Conservation (phyloP, 495 filamentous ascomycete genomes). For the Hypoxylon fuscum region DNA sequence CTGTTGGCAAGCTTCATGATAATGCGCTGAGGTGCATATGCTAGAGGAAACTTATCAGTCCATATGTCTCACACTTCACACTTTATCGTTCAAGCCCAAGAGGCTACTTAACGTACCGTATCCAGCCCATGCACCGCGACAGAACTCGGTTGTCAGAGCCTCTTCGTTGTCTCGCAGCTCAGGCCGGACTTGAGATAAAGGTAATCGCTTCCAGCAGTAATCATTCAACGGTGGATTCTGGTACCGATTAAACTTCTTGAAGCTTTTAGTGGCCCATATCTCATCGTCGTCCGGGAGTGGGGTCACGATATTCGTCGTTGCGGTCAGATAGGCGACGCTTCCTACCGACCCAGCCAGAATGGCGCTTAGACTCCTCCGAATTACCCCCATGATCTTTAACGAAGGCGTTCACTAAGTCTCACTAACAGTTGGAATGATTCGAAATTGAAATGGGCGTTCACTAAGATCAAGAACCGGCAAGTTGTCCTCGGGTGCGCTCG, state of each 20-base stretch:
- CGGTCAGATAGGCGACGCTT: constrained; percentile 42
- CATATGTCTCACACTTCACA: background rate
- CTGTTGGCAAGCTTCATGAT: constrained; percentile 68
- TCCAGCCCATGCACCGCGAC: constrained; percentile 70
- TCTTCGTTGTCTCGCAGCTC: constrained; percentile 67
- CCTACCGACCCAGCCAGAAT: constrained; percentile 51
- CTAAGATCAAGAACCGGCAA: background rate
- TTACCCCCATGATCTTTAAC: constrained; percentile 52
- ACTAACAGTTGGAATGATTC: background rate
- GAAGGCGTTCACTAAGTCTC: background rate
- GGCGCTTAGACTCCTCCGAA: constrained; percentile 44
- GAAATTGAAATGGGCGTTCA: background rate
- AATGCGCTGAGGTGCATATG: constrained; percentile 69
- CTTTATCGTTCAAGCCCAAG: too few species aligned
- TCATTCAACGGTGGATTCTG: constrained; percentile 68
- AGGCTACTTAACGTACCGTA: constrained; percentile 57
- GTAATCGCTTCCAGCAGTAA: constrained; percentile 65
- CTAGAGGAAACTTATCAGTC: constrained; percentile 44
- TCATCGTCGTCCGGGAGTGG: constrained; percentile 64
- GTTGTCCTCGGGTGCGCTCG: background rate
- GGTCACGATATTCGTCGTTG: constrained; percentile 47
- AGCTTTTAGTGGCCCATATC: constrained; percentile 63
- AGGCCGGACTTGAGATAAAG: constrained; percentile 67
- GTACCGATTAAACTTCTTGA: constrained; percentile 65
- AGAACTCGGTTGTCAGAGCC: constrained; percentile 67